Evolutionary conservation across 78 protist genomes (phyloP), one percentile per base, ranked within the genome.

Genomic region (Planoprotostelium fungivorum): DNA sequence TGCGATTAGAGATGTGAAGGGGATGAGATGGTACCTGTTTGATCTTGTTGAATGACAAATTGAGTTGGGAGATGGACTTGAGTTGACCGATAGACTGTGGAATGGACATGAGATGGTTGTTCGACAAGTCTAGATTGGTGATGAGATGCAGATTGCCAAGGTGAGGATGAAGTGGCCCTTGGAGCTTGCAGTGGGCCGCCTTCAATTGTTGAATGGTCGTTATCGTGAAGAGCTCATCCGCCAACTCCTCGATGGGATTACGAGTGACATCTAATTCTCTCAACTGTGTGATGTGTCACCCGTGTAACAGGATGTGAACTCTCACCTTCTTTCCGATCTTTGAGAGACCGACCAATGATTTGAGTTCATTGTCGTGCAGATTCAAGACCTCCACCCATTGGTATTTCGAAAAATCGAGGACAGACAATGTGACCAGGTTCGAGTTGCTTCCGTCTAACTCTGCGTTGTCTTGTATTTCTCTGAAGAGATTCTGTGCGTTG

Each of bases 1-100:
- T n/a, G 89, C 37, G 5, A 63, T 84, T 23, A 73, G 63, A 34
- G 84, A 88, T 34, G 31, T 35, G 34, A 51, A 35, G 1, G 38
- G 29, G 38, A 73, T 88, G 84, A 29, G 1, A 36, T 0, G 73
- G 28, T 36, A n/a, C 63, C 63, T 28, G 36, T n/a, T 16, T 36
- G 51, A 9, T 73, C 63, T 89, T 88, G 28, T 92, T 92, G 73
- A 92, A 92, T 36, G 94, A 92, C 51, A 89, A 23, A 89, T 92
- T 92, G 28, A 92, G 73, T 63, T 38, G 51, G 0, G 83, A 73
- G 36, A 92, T 73, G 88, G 88, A 86, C 10, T 0, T 31, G n/a
- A 86, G 1, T 0, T 36, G 83, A 28, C 94, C 94, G 85, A 92
- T 89, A 1, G 87, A 89, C 38, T 34, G 85, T 35, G 91, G 94